A percentile compares a stretch with the other conserved stretches of the same genome.
Evolutionary conservation across 1,139 yeast genomes (phyloP).

Genomic region (Yamadazyma atmosphaerica): DNA sequence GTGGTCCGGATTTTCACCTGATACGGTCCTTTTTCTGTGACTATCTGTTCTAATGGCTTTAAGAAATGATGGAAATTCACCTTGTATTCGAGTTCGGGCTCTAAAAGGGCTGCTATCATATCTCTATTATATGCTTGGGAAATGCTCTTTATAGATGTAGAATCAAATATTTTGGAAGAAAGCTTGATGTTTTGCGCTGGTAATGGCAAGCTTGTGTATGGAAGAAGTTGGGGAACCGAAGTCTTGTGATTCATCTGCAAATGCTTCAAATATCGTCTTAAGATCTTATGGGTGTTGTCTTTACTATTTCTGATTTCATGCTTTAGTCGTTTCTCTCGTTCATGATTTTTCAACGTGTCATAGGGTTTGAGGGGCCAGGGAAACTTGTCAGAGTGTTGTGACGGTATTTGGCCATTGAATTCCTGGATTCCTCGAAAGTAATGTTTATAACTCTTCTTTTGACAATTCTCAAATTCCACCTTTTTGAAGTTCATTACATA

Average conservation of each 20-base stretch:
- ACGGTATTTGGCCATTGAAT: constrained; percentile 14
- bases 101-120: constrained; percentile 34
- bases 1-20: constrained; percentile 31
- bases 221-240: constrained; percentile 37
- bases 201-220: constrained; percentile 22
- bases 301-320: constrained; percentile 11
- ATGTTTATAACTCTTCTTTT: constrained; percentile 5
- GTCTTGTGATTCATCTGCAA: constrained; percentile 26
- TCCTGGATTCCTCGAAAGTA: constrained; percentile 6
- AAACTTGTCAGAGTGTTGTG: constrained; percentile 6
- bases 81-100: constrained; percentile 37
- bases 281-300: constrained; percentile 9
- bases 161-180: constrained; percentile 11
- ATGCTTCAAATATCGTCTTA: constrained; percentile 30
- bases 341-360: constrained; percentile 8
- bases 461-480: constrained; percentile 2
- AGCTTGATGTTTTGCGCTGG: constrained; percentile 9
- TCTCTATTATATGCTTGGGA: constrained; percentile 33
- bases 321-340: constrained; percentile 13
- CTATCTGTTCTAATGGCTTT: constrained; percentile 17
- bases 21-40: constrained; percentile 40
- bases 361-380: constrained; percentile 12
- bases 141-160: constrained; percentile 18
- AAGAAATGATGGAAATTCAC: constrained; percentile 30
- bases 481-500: constrained; percentile 4